Base-by-base conservation (phyloP, 768 basidiomycete genomes). In the Amanita exitialis region DNA sequence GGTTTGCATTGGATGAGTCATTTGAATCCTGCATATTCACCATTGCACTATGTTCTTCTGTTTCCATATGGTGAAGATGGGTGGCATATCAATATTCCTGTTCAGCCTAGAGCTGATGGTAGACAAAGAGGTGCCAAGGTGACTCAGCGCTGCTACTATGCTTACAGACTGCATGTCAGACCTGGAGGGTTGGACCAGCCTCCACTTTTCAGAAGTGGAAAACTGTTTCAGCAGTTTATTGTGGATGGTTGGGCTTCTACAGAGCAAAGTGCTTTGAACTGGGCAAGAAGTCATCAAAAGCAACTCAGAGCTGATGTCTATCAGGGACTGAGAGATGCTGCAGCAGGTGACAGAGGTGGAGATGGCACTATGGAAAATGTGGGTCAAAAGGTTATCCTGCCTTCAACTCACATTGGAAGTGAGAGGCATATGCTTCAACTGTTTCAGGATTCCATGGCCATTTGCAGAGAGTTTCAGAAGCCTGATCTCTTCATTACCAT, bases 401-500 rank as follows among this genome's bases (percentile, higher is more conserved):
- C 23, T 25, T 25, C 23, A 25, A 25, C 61, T 15, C 61, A 62
- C 47, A 46, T 46, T 53, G 62, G 62, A 1, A 62, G 74, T 15
- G 51, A 68, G 1, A 51, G 62, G 0, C 54, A 72, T 39, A 76
- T 77, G 71, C 57, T 65, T 0, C 66, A 73, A 42, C 58, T 62
- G 0, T 71, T 63, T 49, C 71, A 74, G 32, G 74, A 78, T 50
- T 60, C 69, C 0, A 61, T 79, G 56, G 72, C 77, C 0, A 63
- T 78, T 15, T 68, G 59, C 13, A 46, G 65, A 0, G 51, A 63
- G 39, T 71, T 57, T 50, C 49, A 47, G 6, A 68, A 67, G 6
- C 56, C 66, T 16, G 70, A 76, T 46, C 51, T 78, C 0, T 78
- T 79, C 35, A 44, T 78, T 1, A 78, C 75, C 0, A 69, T 77